Base-by-base conservation (phyloP, 2,329 filamentous ascomycete genomes). In the Rachicladosporium sp. region DNA sequence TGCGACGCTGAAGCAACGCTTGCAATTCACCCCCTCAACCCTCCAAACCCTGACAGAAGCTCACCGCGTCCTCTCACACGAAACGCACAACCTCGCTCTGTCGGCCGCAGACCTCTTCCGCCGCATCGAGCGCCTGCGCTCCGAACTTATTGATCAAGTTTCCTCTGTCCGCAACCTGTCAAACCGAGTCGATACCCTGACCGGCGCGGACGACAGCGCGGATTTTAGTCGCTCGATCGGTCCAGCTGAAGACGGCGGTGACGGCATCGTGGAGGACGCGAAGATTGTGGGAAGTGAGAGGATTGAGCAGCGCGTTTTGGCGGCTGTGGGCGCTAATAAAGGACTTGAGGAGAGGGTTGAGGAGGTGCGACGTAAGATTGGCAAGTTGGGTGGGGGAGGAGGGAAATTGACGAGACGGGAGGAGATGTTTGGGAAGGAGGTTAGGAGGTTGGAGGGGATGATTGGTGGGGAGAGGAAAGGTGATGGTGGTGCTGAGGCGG, bases 81-180 rank as follows among this genome's bases (percentile, higher is more conserved):
- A 88, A 58, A 85, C 80, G 0, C 69, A 80, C 48, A 69, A 68
- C 8, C 68, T 88, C 8, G 80, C 81, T 10, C 64, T 73, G 33
- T 82, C 80, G 1, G 82, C 80, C 1, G 74, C 81, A 1, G 80
- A 86, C 50, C 66, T 88, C 4, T 88, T 87, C 61, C 69, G 78
- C 19, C 71, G 78, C 40, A 84, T 81, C 45, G 73, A 81, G 48
- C 69, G 76, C 34, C 67, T 88, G 19, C 77, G 80, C 50, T 65
- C 68, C 11, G 81, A 87, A 53, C 68, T 87, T 32, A 68, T 66
- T 46, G 73, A 78, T 45, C 82, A 88, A 54, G 71, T 87, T 15
- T 64, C 63, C 44, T 76, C 78, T 48, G 78, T 75, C 21, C 74
- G 76, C 39, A 74, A 81, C 50, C 70, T 84, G 31, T 76, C 75